Conservation (phyloP, 2,329 filamentous ascomycete species). For the Phaeosphaeriaceae sp. region DNA sequence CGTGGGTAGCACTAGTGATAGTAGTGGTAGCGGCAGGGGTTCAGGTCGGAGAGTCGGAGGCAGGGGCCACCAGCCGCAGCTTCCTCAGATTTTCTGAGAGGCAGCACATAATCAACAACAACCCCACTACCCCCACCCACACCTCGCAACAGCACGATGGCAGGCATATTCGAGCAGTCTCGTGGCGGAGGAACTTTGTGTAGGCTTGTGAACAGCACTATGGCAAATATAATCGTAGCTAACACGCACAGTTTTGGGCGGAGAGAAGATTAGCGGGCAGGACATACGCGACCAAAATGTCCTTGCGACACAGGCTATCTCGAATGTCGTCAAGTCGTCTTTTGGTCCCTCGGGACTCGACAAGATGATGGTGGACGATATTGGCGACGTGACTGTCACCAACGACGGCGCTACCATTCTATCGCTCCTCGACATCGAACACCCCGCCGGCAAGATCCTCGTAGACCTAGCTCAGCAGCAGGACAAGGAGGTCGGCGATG, state of each 20-base stretch:
- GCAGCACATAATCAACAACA: constrained; percentile 31
- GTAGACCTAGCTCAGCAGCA: constrained; percentile 98
- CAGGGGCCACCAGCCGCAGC: constrained; percentile 35
- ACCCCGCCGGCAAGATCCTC: constrained; percentile 97
- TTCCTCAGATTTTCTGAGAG: constrained; percentile 38
- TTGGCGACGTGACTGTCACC: constrained; percentile 98
- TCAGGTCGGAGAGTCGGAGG: constrained; percentile 31
- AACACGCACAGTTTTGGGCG: constrained; percentile 75
- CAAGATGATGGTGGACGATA: constrained; percentile 99
- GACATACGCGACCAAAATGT: constrained; percentile 99
- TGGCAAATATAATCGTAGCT: constrained; percentile 18
- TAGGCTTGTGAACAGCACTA: constrained; percentile 51
- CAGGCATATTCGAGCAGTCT: constrained; percentile 94
- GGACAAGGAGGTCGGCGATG: constrained; percentile 98
- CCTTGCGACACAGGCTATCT: constrained; percentile 92
- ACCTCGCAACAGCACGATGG: constrained; percentile 66
- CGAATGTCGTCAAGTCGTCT: constrained; percentile 98
- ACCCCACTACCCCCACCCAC: constrained; percentile 28
- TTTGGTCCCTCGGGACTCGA: constrained; percentile 96
- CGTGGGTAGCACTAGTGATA: constrained; percentile 15
- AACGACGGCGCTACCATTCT: constrained; percentile 99
- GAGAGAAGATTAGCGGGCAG: constrained; percentile 94
- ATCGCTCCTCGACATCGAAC: constrained; percentile 92
- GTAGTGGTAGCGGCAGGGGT: background rate
- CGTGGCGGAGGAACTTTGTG: constrained; percentile 91